Evolutionary conservation across 345 rosid species (phyloP), one percentile per base, ranked within the genome.

Genomic region (Lumnitzera racemosa): DNA sequence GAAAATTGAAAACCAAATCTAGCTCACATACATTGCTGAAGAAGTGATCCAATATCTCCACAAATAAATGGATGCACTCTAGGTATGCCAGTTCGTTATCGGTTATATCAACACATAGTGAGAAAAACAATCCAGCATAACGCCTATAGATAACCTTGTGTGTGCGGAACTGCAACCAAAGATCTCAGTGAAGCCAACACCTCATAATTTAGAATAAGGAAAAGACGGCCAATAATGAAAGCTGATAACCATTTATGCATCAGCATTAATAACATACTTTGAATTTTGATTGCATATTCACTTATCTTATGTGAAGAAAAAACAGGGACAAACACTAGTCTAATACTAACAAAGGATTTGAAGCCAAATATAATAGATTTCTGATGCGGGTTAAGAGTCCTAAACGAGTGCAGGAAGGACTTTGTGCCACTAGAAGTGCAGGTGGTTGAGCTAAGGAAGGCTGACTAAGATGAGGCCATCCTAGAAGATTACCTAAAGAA

Each of bases 1-100:
- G 89, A 69, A 92, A 89, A 69, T 92, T 92, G 70, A 92, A 92
- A 16, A 92, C 98, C 78, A 92, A 78, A 75, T 92, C 98, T 14
- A 92, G 88, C 76, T 92, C 98, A 59, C 98, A 92, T 46, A 92
- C 98, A 61, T 89, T 92, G 90, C 98, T 92, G 82, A 92, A 92
- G 87, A 92, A 92, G 82, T 92, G 98, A 67, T 92, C 98, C 76
- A 92, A 70, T 29, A 92, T 87, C 81, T 92, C 98, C 67, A 92
- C 98, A 72, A 92, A 92, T 68, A 92, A 73, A 76, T 92, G 98
- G 67, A 92, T 89, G 76, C 88, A 75, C 79, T 92, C 98, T 65
- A 92, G 65, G 74, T 92, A 89, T 47, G 96, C 98, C 80, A 92
- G 72, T 64, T 92, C 98, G 50, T 89, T 92, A 66, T 92, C 98